Conservation (phyloP, 495 filamentous ascomycete species). For the Neurospora sp. region DNA sequence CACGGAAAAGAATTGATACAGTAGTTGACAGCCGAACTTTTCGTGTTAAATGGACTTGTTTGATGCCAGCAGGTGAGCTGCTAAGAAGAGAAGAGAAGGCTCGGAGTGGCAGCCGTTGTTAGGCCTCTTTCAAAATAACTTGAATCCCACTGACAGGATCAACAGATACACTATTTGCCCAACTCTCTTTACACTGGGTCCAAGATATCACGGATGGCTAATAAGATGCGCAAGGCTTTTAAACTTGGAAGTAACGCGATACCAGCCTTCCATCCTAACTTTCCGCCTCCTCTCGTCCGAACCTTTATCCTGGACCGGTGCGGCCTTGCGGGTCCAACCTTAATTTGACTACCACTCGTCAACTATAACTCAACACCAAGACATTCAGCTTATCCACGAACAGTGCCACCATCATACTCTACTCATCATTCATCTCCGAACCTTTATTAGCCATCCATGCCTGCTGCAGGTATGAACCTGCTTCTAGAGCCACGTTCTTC, state of each 20-base stretch:
- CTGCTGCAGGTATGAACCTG: not conserved
- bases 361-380: not conserved
- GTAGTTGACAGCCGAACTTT: not conserved
- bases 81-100: not conserved
- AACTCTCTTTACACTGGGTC: too few relatives aligned
- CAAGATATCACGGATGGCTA: too few relatives aligned
- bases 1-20: not conserved
- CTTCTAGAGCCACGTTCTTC: not conserved
- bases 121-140: too few relatives aligned
- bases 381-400: not conserved
- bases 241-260: too few relatives aligned
- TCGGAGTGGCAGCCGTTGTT: not conserved
- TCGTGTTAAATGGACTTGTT: not conserved
- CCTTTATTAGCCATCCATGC: not conserved
- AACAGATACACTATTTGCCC: too few relatives aligned
- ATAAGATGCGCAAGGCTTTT: too few relatives aligned
- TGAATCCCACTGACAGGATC: too few relatives aligned
- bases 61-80: not conserved
- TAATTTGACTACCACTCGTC: not conserved
- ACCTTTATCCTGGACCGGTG: not conserved
- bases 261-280: not conserved
- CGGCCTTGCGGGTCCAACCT: not conserved
- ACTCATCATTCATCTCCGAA: not conserved
- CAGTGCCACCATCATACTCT: not conserved
- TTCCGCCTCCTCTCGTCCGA: not conserved